Evolutionary conservation across 73 alveolate genomes (phyloP).

Genomic region (Paramecium octaurelia): DNA sequence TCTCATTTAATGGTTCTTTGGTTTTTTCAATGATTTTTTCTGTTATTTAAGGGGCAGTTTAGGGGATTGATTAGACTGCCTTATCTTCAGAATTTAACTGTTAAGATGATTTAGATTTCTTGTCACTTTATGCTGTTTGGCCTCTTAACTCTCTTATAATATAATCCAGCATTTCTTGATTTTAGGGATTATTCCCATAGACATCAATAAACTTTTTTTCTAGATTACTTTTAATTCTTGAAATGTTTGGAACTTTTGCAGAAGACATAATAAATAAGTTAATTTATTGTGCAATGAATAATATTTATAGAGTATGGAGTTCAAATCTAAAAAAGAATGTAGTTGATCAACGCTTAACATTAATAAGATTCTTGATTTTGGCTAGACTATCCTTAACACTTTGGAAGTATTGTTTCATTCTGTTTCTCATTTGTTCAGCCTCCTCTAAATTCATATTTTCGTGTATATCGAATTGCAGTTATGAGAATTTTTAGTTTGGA

Average conservation of each 20-base stretch:
- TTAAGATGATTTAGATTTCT: neutral
- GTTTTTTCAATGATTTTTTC: neutral
- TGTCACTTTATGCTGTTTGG: neutral
- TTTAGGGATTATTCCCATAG: neutral
- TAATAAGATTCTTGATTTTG: slow-evolving; percentile 2
- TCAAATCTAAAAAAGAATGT: neutral
- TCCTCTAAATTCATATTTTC: slow-evolving; percentile 12
- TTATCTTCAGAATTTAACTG: neutral
- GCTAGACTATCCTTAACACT: slow-evolving; percentile 21
- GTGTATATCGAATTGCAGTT: neutral
- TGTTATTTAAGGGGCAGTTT: neutral
- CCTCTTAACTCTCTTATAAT: neutral
- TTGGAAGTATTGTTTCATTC: slow-evolving; percentile 30
- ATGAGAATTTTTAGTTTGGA: neutral
- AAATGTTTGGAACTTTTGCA: neutral
- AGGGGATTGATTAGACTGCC: neutral
- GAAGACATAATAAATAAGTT: neutral
- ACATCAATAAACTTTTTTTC: neutral
- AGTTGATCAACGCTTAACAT: neutral
- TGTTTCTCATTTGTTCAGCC: slow-evolving; percentile 34
- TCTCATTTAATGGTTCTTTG: neutral
- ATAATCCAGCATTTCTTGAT: neutral
- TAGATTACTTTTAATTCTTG: neutral
- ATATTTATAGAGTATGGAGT: neutral
- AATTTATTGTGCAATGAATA: too few relatives aligned